Evolutionary conservation across 2,329 filamentous ascomycete species (phyloP), one percentile per base, ranked within the genome.

Genomic region (Orbilia ellipsospora): DNA sequence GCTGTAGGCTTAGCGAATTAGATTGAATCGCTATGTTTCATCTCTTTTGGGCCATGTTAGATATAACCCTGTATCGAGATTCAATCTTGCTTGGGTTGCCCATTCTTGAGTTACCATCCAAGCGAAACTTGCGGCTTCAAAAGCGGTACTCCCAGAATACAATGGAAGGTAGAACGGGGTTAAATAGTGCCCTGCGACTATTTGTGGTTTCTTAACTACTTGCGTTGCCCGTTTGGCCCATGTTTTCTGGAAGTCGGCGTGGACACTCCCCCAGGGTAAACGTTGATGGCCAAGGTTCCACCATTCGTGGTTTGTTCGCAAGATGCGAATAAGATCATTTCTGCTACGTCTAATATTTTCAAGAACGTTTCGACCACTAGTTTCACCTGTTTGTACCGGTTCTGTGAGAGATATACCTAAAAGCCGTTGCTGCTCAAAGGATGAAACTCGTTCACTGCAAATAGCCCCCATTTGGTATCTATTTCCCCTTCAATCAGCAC

Each of bases 41-140:
- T 74, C 70, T 57, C 44, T 62, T 44, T 64, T 74, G 7, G 70
- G 63, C 70, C 70, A 74, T 23, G 63, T 74, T n/a, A 74, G 36
- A 48, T 63, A 23, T 20, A 74, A 45, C 6, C 70, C 70, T 5
- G 70, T 74, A 26, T 67, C 57, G 12, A 74, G 63, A 62, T 16
- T 59, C 18, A 74, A 42, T 23, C 44, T 48, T 16, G 57, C 59
- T 15, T 36, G 26, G 2, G 51, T 26, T 26, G 63, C 64, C 73
- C 73, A 76, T 64, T 76, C 73, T 52, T 76, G 73, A 12, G 73
- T 76, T 18, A 76, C 48, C 65, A 69, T 69, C 73, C 73, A 76
- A 18, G 73, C 73, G 40, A 76, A 76, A 16, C 59, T 76, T 28
- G 73, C 73, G 15, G 73, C 73, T 62, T 76, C 73, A 13, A 76